Base-by-base conservation (phyloP, 2,329 filamentous ascomycete species). In the Penicillium concentricum region DNA sequence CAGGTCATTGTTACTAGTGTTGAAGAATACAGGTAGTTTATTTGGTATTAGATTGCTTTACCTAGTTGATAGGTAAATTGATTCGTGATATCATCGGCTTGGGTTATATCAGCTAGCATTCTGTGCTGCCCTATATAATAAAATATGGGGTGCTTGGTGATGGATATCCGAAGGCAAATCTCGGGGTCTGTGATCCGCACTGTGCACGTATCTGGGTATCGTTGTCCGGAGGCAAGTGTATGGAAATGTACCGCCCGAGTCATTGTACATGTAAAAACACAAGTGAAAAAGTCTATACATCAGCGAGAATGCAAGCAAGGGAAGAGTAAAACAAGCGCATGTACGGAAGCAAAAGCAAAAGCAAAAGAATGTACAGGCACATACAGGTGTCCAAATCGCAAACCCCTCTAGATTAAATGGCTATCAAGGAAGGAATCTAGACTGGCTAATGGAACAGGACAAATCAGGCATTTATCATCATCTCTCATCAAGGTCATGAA, bases 401-500 rank as follows among this genome's bases (percentile, higher is more conserved):
- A 65, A 57, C 52, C 60, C 57, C 56, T 67, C 64, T 70, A 67
- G 64, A 71, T 72, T 69, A 58, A 61, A 67, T 65, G 62, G 20
- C 67, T 70, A 71, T 68, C 67, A 54, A 65, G 59, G 65, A 65
- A 60, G 60, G 62, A 59, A 62, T 65, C 68, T 69, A 69, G 67
- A 68, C 62, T 71, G 66, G 71, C 69, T 72, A 73, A 72, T 70
- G 51, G 59, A 69, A 69, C 61, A 58, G 46, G 45, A 53, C 54
- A 69, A 66, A 69, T 62, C 61, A 71, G 66, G 70, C 68, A 73
- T 72, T 71, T 72, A 73, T 74, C 73, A 74, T 76, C 73, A 76
- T 76, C 73, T 74, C 73, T 76, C 73, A 74, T 76, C 73, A 76
- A 66, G 69, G 73, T 74, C 72, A 66, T 76, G 59, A 74, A 73